A percentile compares a stretch with the other conserved stretches of the same genome.
Conservation (phyloP, 768 basidiomycete species). For the Pulveroboletus ravenelii region DNA sequence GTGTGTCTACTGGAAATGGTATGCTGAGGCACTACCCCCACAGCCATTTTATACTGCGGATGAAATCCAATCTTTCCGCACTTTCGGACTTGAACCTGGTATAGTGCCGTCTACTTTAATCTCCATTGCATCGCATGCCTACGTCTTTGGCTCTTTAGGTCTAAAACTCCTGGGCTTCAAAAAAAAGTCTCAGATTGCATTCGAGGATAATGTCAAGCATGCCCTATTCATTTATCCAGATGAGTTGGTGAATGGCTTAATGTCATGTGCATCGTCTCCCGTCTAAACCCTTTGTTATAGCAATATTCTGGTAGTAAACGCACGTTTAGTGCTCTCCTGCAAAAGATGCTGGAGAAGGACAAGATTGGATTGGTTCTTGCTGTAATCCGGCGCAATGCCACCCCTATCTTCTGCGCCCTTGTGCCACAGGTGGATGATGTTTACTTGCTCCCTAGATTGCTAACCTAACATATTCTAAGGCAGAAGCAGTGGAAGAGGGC, state of each 20-base stretch:
- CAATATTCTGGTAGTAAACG: slow-evolving; percentile 86
- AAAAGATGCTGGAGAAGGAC: slow-evolving; percentile 74
- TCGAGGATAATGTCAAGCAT: slow-evolving; percentile 92
- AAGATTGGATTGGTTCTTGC: slow-evolving; percentile 78
- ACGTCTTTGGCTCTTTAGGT: slow-evolving; percentile 37
- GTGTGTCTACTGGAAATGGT: background rate
- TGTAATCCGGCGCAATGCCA: slow-evolving; percentile 62
- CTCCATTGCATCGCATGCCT: background rate
- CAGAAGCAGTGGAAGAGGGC: slow-evolving; percentile 61
- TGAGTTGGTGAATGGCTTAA: slow-evolving; percentile 57
- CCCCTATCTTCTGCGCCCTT: slow-evolving; percentile 78
- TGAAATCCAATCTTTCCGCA: slow-evolving; percentile 77
- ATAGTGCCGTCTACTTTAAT: slow-evolving; percentile 37
- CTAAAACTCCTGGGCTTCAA: slow-evolving; percentile 95
- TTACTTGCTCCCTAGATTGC: background rate
- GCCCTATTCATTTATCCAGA: slow-evolving; percentile 89
- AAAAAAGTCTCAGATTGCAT: slow-evolving; percentile 56
- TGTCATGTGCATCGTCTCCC: background rate
- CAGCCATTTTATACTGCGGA: slow-evolving; percentile 85
- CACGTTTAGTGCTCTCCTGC: slow-evolving; percentile 83
- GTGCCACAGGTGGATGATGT: slow-evolving; percentile 67
- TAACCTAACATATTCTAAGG: slow-evolving; percentile 36
- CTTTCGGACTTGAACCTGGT: slow-evolving; percentile 76
- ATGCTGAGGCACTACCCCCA: slow-evolving; percentile 5
- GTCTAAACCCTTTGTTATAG: slow-evolving; percentile 30